Evolutionary conservation across 306 rosid species (phyloP).

Genomic region (Clitoria ternatea): DNA sequence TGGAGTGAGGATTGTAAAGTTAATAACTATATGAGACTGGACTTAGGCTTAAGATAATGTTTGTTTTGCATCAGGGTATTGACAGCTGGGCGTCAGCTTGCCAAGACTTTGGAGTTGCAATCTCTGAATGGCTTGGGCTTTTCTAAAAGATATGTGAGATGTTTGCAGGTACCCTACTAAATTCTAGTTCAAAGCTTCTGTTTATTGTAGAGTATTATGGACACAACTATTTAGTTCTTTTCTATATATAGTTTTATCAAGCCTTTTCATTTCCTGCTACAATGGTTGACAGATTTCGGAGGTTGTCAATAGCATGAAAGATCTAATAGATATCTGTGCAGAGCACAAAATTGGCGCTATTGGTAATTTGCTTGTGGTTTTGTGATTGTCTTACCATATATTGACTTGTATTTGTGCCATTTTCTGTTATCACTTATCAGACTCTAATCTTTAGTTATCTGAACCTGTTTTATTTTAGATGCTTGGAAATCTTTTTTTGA

Average conservation of each 20-base stretch:
- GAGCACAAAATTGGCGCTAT: conserved; percentile 71
- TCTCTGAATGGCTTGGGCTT: conserved; percentile 90
- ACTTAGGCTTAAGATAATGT: conserved; percentile 1
- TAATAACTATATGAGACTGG: not conserved
- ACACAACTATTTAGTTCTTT: not conserved
- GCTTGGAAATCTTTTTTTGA: not conserved
- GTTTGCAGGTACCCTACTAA: conserved; percentile 71
- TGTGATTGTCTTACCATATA: not conserved
- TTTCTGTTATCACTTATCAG: not conserved
- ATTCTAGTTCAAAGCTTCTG: conserved; percentile 7
- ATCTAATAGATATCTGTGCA: conserved; percentile 74
- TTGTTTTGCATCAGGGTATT: conserved; percentile 62
- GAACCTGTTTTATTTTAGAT: not conserved
- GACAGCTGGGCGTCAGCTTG: conserved; percentile 89
- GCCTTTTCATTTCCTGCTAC: conserved; percentile 7
- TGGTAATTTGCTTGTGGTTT: conserved; percentile 44
- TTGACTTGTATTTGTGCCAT: not conserved
- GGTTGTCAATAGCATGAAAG: conserved; percentile 97
- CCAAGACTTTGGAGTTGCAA: conserved; percentile 88
- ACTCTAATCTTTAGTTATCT: not conserved
- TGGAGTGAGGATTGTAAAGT: not conserved
- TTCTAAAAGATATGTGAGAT: conserved; percentile 96
- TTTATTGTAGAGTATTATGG: not conserved
- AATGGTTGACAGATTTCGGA: conserved; percentile 74
- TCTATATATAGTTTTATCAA: not conserved